Conservation (phyloP, 345 rosid species). For the Punica granatum region DNA sequence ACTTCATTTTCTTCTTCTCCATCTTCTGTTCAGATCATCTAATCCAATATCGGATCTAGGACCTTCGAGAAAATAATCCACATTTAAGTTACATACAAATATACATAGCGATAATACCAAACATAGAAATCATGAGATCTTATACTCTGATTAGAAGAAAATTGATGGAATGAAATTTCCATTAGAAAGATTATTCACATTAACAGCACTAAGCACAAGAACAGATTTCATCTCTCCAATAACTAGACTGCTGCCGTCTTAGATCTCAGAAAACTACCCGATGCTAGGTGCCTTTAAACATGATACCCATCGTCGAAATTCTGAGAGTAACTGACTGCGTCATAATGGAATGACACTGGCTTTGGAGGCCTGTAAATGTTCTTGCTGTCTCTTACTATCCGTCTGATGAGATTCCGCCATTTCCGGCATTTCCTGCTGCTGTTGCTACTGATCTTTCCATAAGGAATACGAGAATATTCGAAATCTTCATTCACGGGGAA, state of each 20-base stretch:
- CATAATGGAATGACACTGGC: constrained; percentile 58
- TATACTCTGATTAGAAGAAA: background rate
- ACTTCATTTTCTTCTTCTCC: background rate
- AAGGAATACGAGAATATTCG: constrained; percentile 39
- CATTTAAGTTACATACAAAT: background rate
- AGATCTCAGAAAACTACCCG: background rate
- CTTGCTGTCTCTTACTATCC: constrained; percentile 33
- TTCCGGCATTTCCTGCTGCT: constrained; percentile 21
- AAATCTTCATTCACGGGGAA: constrained; percentile 18
- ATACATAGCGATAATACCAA: background rate
- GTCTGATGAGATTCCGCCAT: constrained; percentile 45
- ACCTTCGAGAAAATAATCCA: background rate
- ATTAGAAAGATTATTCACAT: background rate
- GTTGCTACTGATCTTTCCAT: constrained; percentile 1
- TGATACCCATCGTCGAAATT: constrained; percentile 63
- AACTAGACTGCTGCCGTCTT: background rate
- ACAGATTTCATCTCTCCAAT: too few species aligned
- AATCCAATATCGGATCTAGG: background rate
- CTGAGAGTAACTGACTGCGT: constrained; percentile 69
- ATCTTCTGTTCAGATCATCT: background rate
- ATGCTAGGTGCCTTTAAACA: background rate
- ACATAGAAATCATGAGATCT: background rate
- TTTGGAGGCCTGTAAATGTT: constrained; percentile 30
- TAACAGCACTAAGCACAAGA: background rate
- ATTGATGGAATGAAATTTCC: background rate